Evolutionary conservation across 192 early-diverging fungal species (phyloP).

Genomic region (Coemansia aciculifera): DNA sequence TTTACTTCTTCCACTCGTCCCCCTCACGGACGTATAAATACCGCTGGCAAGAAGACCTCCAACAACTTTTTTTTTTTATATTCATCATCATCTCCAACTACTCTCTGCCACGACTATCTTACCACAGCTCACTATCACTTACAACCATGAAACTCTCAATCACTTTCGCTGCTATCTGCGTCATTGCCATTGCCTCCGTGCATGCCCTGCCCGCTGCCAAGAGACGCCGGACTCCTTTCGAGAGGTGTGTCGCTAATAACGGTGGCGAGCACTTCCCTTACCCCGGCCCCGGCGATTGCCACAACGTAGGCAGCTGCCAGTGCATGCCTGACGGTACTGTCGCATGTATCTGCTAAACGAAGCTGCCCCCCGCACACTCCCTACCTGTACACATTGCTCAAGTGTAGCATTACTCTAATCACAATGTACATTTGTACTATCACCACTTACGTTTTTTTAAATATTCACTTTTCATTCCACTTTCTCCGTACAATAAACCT

Average conservation of each 20-base stretch:
- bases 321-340: constrained; percentile 36
- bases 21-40: background rate
- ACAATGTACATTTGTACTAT: constrained; percentile 4
- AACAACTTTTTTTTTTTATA: background rate
- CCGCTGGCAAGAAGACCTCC: background rate
- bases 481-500: background rate
- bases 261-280: constrained; percentile 43
- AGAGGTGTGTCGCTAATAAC: constrained; percentile 41
- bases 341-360: constrained; percentile 42
- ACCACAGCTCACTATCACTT: background rate
- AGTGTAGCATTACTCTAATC: constrained; percentile 7
- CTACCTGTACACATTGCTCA: background rate
- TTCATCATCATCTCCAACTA: background rate
- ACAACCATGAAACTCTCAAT: constrained; percentile 20
- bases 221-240: constrained; percentile 10
- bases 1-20: background rate
- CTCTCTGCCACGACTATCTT: background rate
- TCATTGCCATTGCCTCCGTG: constrained; percentile 11
- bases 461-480: background rate
- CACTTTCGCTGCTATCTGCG: constrained; percentile 4
- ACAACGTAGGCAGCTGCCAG: constrained; percentile 30
- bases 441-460: background rate
- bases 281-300: constrained; percentile 46
- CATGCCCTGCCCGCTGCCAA: constrained; percentile 11
- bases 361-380: background rate